phyloP scores from a whole-genome alignment of 306 rosid species.

The Mimosa bimucronata region DNA sequence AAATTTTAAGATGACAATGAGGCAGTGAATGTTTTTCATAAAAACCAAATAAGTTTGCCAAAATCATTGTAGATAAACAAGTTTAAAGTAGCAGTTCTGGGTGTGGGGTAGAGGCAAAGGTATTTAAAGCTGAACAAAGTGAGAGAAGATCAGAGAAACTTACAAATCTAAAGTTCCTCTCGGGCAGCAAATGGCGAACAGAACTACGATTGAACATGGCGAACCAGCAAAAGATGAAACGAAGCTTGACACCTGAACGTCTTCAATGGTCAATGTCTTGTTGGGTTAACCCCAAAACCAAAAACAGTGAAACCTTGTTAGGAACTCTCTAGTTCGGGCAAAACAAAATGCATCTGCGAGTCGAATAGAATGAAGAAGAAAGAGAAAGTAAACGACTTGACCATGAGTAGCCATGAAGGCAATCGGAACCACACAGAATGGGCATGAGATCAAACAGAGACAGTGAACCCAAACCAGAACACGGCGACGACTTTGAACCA shows the following conservation, averaged over 20 bases:
- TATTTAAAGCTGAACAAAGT: too few species aligned
- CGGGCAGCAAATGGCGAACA: too few species aligned
- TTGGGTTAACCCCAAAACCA: conserved; percentile 52
- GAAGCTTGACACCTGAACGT: conserved; percentile 88
- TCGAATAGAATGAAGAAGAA: neutral
- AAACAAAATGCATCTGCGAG: neutral
- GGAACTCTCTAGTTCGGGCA: neutral
- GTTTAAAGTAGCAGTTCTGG: neutral
- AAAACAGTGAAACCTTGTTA: neutral
- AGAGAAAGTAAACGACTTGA: conserved; percentile 60
- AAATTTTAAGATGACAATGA: neutral
- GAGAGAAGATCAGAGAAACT: too few species aligned
- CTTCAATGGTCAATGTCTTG: conserved; percentile 79
- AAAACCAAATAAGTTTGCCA: neutral
- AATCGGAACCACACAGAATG: conserved; percentile 15
- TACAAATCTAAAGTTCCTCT: too few species aligned
- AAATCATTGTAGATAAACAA: neutral
- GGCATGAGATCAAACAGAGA: neutral
- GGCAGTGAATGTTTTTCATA: neutral
- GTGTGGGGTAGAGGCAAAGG: too few species aligned
- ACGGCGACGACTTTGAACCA: too few species aligned
- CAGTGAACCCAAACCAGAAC: too few species aligned
- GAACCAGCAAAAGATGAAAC: too few species aligned
- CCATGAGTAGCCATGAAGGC: conserved; percentile 82
- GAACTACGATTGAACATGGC: too few species aligned